Evolutionary conservation across 306 rosid genomes (phyloP).

Genomic region (Prunus fruticosa): DNA sequence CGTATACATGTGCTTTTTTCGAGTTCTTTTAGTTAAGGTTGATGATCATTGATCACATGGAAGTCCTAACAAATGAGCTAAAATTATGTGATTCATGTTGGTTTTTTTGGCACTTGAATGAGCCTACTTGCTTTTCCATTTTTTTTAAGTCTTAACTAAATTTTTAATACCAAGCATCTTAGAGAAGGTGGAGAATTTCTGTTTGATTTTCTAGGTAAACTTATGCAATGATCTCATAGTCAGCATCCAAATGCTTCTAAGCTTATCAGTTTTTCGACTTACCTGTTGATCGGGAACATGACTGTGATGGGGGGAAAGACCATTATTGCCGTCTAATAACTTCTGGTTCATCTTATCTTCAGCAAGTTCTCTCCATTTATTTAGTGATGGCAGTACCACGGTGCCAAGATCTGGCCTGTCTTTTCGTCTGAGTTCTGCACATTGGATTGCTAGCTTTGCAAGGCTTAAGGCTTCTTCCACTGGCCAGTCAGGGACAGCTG

Average conservation of each 20-base stretch:
- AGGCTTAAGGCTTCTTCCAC: conserved; percentile 44
- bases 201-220: neutral
- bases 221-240: neutral
- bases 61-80: neutral
- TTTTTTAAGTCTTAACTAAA: neutral
- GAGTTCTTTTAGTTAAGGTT: neutral
- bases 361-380: conserved; percentile 56
- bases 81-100: neutral
- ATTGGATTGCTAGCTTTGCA: conserved; percentile 56
- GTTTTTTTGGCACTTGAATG: neutral
- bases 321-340: conserved; percentile 2
- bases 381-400: conserved; percentile 53
- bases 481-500: conserved; percentile 73
- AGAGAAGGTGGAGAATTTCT: neutral
- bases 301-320: conserved; percentile 27
- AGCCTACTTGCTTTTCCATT: neutral
- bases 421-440: conserved; percentile 84
- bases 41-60: neutral
- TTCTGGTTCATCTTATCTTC: conserved; percentile 34
- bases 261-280: neutral
- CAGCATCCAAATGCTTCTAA: neutral
- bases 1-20: neutral
- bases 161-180: neutral
- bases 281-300: conserved; percentile 48
- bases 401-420: conserved; percentile 83